phyloP scores from a whole-genome alignment of 352 stramenopile genomes.

The Globisporangium canariense region DNA sequence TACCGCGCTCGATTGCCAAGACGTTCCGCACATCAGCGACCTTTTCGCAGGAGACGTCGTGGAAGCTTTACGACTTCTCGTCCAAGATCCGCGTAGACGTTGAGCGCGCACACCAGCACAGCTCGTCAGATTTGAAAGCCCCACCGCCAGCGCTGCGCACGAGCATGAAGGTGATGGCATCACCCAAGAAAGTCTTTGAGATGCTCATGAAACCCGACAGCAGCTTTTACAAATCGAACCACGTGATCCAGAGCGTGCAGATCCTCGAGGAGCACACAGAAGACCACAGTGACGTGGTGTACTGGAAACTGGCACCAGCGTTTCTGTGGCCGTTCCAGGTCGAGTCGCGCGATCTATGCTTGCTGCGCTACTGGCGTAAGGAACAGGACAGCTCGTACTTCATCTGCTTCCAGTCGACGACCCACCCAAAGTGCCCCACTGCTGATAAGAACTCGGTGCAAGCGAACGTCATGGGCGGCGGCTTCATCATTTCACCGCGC shows the following conservation, averaged over 20 bases:
- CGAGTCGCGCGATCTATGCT: slow-evolving; percentile 63
- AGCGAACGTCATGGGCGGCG: slow-evolving; percentile 60
- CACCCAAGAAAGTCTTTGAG: slow-evolving; percentile 69
- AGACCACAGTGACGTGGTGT: slow-evolving; percentile 79
- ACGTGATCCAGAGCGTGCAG: slow-evolving; percentile 61
- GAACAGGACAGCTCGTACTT: slow-evolving; percentile 80
- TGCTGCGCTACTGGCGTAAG: slow-evolving; percentile 83
- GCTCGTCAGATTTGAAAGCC: slow-evolving; percentile 24
- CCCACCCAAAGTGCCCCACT: slow-evolving; percentile 46
- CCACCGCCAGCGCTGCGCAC: slow-evolving; percentile 62
- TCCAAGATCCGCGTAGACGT: slow-evolving; percentile 71
- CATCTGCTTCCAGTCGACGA: slow-evolving; percentile 85
- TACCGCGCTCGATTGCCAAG: slow-evolving; percentile 77
- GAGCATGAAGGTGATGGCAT: slow-evolving; percentile 66
- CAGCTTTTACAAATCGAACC: slow-evolving; percentile 68
- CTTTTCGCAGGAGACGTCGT: slow-evolving; percentile 74
- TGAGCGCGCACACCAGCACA: slow-evolving; percentile 46
- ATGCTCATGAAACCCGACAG: slow-evolving; percentile 72
- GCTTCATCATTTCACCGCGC: slow-evolving; percentile 66
- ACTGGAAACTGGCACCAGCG: slow-evolving; percentile 67
- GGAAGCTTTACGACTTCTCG: slow-evolving; percentile 74
- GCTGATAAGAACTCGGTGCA: slow-evolving; percentile 33
- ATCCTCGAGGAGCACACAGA: slow-evolving; percentile 63
- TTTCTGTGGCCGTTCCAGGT: slow-evolving; percentile 72
- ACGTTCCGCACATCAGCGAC: slow-evolving; percentile 73